Evolutionary conservation across 192 early-diverging fungal genomes (phyloP).

Genomic region (Backusella liffmaniae): DNA sequence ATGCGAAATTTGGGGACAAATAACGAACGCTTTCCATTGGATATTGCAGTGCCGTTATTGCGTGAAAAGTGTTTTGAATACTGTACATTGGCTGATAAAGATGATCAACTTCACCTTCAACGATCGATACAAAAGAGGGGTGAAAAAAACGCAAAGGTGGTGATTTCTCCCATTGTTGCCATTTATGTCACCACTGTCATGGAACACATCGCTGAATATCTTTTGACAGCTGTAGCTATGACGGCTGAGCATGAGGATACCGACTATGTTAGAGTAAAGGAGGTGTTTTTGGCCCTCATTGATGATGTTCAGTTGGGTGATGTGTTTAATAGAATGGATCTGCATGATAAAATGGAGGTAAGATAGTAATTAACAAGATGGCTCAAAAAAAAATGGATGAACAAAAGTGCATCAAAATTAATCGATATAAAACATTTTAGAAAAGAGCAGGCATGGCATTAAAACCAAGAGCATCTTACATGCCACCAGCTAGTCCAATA

Average conservation of each 20-base stretch:
- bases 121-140: conserved; percentile 12
- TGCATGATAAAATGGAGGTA: conserved; percentile 31
- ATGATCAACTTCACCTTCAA: conserved; percentile 19
- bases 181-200: conserved; percentile 61
- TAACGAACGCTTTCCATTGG: conserved; percentile 11
- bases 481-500: conserved; percentile 8
- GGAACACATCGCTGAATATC: conserved; percentile 59
- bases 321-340: conserved; percentile 49
- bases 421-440: background rate
- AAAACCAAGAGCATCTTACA: background rate
- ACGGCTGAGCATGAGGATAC: conserved; percentile 51
- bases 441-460: conserved; percentile 14
- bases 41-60: conserved; percentile 45
- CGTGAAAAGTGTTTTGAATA: conserved; percentile 55
- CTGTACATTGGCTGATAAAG: conserved; percentile 52
- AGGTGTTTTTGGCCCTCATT: conserved; percentile 48
- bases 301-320: conserved; percentile 53
- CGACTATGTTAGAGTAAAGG: conserved; percentile 47
- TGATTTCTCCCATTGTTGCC: conserved; percentile 42
- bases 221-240: conserved; percentile 46
- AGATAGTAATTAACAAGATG: background rate
- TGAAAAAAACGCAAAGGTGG: background rate
- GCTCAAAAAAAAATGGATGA: too few relatives aligned
- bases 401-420: background rate
- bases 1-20: conserved; percentile 26